Evolutionary conservation across 73 alveolate species (phyloP).

Genomic region (Uronychia setigera): DNA sequence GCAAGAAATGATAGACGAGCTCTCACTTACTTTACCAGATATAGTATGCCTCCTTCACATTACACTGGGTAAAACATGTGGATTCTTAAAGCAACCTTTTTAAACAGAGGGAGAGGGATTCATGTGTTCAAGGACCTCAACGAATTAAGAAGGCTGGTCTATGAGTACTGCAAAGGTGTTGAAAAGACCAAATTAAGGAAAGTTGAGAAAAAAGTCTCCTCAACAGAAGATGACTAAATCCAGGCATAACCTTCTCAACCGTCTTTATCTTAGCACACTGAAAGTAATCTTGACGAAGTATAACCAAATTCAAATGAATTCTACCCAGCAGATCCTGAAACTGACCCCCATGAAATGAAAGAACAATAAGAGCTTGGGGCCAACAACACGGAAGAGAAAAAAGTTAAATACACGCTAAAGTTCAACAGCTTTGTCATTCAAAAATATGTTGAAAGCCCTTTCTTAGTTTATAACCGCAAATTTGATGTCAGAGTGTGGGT

Average conservation of each 20-base stretch:
- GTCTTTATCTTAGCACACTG: too few relatives aligned
- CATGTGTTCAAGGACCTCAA: conserved; percentile 77
- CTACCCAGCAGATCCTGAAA: not conserved
- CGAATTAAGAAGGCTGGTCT: conserved; percentile 19
- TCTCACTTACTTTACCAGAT: conserved; percentile 11
- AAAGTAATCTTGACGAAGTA: too few relatives aligned
- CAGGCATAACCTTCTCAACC: too few relatives aligned
- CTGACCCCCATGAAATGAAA: not conserved
- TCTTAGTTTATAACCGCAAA: conserved; percentile 64
- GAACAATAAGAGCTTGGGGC: not conserved
- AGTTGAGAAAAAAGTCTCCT: not conserved
- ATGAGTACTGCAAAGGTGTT: conserved; percentile 35
- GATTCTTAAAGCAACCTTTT: conserved; percentile 90
- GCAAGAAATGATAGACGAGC: not conserved
- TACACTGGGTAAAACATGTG: conserved; percentile 88
- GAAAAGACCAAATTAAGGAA: not conserved
- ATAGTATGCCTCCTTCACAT: conserved; percentile 64
- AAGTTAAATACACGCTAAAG: not conserved
- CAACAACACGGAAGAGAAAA: not conserved
- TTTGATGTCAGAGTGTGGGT: conserved; percentile 87
- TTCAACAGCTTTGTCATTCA: conserved; percentile 54
- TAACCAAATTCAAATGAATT: too few relatives aligned
- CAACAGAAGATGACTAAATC: not conserved
- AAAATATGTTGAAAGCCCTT: conserved; percentile 74
- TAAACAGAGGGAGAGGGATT: conserved; percentile 96